These are phyloP conservation scores for Cucumis hystrix DNA, from an alignment of 306 rosid species.

Conservation along the genomic window DNA sequence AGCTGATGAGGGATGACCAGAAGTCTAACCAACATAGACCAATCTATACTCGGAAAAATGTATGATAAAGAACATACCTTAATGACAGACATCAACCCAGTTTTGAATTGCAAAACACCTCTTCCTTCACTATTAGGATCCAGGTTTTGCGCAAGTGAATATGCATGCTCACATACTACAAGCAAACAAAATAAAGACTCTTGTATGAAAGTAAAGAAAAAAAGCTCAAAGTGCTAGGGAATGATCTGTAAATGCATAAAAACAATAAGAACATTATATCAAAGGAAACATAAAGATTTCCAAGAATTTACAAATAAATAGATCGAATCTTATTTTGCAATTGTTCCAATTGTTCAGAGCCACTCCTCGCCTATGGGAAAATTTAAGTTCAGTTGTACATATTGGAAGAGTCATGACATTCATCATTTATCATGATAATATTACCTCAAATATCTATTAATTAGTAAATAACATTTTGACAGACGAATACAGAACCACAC, in stretches of 20 bases:
- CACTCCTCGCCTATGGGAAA: too few species aligned
- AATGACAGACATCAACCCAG: constrained; percentile 93
- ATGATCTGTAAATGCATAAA: not conserved
- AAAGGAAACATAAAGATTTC: not conserved
- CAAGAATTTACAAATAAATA: not conserved
- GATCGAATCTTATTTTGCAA: not conserved
- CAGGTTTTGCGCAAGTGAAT: constrained; percentile 72
- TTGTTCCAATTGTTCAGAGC: not conserved
- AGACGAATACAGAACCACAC: not conserved
- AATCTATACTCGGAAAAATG: not conserved
- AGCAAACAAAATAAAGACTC: constrained; percentile 8
- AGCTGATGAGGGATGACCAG: not conserved
- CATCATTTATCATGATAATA: too few species aligned
- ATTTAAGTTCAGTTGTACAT: too few species aligned
- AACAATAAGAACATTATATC: not conserved
- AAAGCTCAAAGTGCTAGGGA: not conserved
- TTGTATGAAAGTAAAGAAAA: not conserved
- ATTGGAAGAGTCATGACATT: too few species aligned
- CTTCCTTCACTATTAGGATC: constrained; percentile 97
- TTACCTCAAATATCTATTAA: too few species aligned
- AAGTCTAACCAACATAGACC: not conserved
- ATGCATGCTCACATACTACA: constrained; percentile 96
- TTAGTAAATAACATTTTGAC: too few species aligned
- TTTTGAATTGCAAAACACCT: constrained; percentile 94
- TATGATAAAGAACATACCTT: constrained; percentile 35